A percentile compares a stretch with the other conserved stretches of the same genome.
Conservation (phyloP, 148 eudicot species). For the Chenopodium album region DNA sequence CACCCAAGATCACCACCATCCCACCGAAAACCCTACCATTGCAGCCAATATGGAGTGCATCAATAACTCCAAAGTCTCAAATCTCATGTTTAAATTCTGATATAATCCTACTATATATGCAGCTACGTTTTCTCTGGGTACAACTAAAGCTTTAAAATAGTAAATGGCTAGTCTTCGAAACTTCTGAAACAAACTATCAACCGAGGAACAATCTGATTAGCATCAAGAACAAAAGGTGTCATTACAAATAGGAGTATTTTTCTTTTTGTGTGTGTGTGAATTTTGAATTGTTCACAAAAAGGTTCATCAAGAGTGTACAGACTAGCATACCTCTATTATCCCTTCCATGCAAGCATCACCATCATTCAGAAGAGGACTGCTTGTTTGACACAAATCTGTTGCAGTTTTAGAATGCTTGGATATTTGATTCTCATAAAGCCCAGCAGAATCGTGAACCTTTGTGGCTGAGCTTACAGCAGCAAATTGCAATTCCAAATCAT, state of each 20-base stretch:
- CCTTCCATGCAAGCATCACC: conserved; percentile 24
- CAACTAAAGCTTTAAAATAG: not conserved
- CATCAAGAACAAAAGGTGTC: not conserved
- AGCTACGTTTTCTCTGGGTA: not conserved
- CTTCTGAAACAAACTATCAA: not conserved
- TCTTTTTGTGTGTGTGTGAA: not conserved
- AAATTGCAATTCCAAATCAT: conserved; percentile 17
- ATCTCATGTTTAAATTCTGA: not conserved
- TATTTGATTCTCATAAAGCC: conserved; percentile 30
- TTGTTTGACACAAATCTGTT: conserved; percentile 20
- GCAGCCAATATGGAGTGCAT: not conserved
- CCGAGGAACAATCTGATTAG: not conserved
- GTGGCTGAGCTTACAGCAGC: conserved; percentile 27
- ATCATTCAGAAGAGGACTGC: conserved; percentile 27
- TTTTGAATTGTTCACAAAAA: not conserved
- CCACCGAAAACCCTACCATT: no score
- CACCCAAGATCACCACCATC: not conserved
- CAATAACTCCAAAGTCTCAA: not conserved
- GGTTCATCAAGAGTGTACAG: conserved; percentile 7
- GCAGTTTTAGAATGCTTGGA: conserved; percentile 34
- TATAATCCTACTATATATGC: not conserved
- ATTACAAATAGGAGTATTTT: not conserved
- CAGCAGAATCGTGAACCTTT: conserved; percentile 35
- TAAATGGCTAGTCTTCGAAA: not conserved
- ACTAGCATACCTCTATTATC: conserved; percentile 47